Percentiles rank a stretch among this genome's conserved stretches.
Conservation (phyloP, 768 basidiomycete species). For the Gyrodon lividus region DNA sequence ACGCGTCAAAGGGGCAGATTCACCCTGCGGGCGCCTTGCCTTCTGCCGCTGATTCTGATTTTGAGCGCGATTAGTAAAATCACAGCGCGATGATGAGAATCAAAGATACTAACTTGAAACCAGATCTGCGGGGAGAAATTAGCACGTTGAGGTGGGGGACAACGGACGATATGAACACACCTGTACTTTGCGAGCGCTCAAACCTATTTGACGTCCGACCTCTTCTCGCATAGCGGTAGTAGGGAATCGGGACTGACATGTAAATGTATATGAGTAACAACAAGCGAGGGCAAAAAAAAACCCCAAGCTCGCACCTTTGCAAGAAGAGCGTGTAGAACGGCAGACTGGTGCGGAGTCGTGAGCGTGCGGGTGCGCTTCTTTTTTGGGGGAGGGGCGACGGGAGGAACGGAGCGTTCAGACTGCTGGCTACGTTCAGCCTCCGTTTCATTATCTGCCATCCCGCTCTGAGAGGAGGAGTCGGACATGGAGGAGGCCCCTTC, state of each 20-base stretch:
- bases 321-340: conserved; percentile 83
- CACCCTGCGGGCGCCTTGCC: conserved; percentile 70
- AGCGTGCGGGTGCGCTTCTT: conserved; percentile 81
- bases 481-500: conserved; percentile 29
- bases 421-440: conserved; percentile 44
- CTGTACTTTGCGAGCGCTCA: conserved; percentile 90
- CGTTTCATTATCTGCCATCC: conserved; percentile 59
- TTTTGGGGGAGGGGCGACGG: conserved; percentile 37
- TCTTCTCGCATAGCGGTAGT: conserved; percentile 86
- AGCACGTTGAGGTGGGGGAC: conserved; percentile 7
- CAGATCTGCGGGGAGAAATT: conserved; percentile 57
- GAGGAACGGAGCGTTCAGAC: conserved; percentile 35
- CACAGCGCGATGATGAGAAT: not conserved
- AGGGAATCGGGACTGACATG: conserved; percentile 76
- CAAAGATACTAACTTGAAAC: conserved; percentile 64
- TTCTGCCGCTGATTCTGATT: conserved; percentile 85
- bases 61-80: conserved; percentile 11
- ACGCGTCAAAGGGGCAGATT: conserved; percentile 50
- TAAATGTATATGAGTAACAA: not conserved
- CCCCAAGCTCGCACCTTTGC: conserved; percentile 59
- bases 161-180: conserved; percentile 41
- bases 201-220: conserved; percentile 82
- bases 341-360: conserved; percentile 86
- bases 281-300: not conserved
- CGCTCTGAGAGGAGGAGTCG: conserved; percentile 51